A percentile compares a stretch with the other conserved stretches of the same genome.
phyloP scores from a whole-genome alignment of 1,139 yeast genomes.

The Hyphopichia buzzinii region DNA sequence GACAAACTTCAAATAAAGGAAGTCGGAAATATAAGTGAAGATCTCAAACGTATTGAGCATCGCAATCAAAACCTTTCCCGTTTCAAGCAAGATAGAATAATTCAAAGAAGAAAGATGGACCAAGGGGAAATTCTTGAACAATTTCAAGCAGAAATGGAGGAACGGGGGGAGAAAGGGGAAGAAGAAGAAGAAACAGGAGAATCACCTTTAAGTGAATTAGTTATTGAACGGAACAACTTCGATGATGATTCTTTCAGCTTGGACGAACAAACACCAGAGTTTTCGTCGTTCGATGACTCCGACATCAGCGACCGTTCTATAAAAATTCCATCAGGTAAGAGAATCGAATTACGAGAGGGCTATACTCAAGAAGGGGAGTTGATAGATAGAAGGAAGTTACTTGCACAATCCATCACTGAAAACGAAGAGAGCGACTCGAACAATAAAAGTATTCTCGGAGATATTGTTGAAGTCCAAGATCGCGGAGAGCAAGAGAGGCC shows the following conservation, averaged over 20 bases:
- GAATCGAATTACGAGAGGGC: background rate
- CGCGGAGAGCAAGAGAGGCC: constrained; percentile 6
- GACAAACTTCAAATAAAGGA: constrained; percentile 54
- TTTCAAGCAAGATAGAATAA: constrained; percentile 22
- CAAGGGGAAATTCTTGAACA: too few species aligned
- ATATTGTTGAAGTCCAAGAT: constrained; percentile 6
- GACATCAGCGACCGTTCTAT: background rate
- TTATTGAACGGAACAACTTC: constrained; percentile 8
- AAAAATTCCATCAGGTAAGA: background rate
- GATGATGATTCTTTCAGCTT: constrained; percentile 5
- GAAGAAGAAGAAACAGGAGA: constrained; percentile 1
- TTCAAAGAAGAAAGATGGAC: constrained; percentile 1
- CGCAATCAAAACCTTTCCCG: constrained; percentile 17
- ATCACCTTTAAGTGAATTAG: constrained; percentile 9
- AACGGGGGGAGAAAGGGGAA: background rate
- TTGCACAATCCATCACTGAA: constrained; percentile 8
- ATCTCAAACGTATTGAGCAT: constrained; percentile 32
- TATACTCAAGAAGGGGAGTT: constrained; percentile 1
- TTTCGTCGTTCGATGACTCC: constrained; percentile 5
- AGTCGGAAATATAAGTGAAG: constrained; percentile 55
- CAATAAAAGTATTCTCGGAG: background rate
- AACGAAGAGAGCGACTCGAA: constrained; percentile 3
- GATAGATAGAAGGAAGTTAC: constrained; percentile 6
- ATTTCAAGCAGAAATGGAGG: too few species aligned
- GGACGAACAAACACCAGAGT: constrained; percentile 4